Conservation (phyloP, 1,139 yeast species). For the Wickerhamiella infanticola region DNA sequence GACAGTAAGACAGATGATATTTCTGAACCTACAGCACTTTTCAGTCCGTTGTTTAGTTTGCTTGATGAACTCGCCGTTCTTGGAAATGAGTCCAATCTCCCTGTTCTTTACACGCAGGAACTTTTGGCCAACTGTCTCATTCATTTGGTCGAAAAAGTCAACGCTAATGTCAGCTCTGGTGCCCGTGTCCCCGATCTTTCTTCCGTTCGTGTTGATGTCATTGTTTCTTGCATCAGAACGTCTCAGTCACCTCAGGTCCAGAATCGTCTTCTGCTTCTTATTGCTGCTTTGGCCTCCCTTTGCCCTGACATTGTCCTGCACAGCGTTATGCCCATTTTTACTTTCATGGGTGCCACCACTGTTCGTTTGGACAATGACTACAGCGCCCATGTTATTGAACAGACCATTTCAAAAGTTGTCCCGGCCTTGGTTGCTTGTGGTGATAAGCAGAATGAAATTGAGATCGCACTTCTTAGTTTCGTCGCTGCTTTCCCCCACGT, state of each 20-base stretch:
- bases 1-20: constrained; percentile 32
- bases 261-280: constrained; percentile 66
- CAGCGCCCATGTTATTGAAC: constrained; percentile 82
- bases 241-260: constrained; percentile 91
- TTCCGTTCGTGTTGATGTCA: constrained; percentile 75
- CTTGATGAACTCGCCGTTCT: constrained; percentile 76
- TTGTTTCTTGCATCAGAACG: constrained; percentile 79
- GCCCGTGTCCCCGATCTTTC: constrained; percentile 29
- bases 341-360: constrained; percentile 98
- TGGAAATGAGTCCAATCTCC: constrained; percentile 82
- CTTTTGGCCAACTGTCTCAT: constrained; percentile 78
- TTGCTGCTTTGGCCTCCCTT: constrained; percentile 73
- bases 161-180: constrained; percentile 1
- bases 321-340: constrained; percentile 96
- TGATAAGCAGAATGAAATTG: constrained; percentile 42
- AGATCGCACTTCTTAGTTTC: constrained; percentile 73
- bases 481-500: constrained; percentile 89
- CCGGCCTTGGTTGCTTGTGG: constrained; percentile 60
- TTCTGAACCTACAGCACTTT: constrained; percentile 27
- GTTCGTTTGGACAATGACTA: constrained; percentile 94
- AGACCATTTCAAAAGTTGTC: constrained; percentile 75
- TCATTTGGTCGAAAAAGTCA: constrained; percentile 37
- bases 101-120: constrained; percentile 84
- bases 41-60: constrained; percentile 40
- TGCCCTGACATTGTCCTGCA: constrained; percentile 88